Percentiles rank a stretch among this genome's conserved stretches.
These are phyloP conservation scores for Anacardium occidentale DNA, from an alignment of 345 rosid species.

Conservation along the genomic window DNA sequence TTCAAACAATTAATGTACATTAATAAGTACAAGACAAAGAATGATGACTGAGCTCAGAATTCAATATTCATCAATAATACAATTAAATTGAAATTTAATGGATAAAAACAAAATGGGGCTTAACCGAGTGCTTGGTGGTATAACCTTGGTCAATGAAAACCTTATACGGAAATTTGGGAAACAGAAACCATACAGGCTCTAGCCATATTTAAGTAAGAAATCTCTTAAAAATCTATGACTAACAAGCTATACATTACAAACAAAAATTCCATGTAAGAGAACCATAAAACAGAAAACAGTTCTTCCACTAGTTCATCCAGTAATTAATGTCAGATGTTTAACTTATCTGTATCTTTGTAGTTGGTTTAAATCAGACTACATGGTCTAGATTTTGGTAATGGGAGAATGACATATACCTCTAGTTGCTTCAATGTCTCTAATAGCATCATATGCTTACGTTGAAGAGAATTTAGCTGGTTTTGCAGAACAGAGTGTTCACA, in stretches of 20 bases:
- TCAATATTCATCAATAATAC: neutral
- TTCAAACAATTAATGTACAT: neutral
- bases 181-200: neutral
- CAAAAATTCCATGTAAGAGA: too few relatives aligned
- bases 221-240: too few relatives aligned
- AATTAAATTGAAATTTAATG: neutral
- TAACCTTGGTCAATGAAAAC: neutral
- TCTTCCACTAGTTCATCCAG: too few relatives aligned
- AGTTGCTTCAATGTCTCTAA: conserved; percentile 79
- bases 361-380: neutral
- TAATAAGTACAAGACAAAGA: neutral
- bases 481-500: conserved; percentile 69
- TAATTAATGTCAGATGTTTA: too few relatives aligned
- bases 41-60: neutral
- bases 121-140: neutral
- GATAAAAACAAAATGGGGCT: neutral
- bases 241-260: too few relatives aligned
- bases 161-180: neutral
- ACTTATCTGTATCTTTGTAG: neutral
- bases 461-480: conserved; percentile 64
- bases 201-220: too few relatives aligned
- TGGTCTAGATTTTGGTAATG: neutral
- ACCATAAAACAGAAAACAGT: too few relatives aligned
- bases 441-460: conserved; percentile 63
- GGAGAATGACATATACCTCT: conserved; percentile 56